Conservation (phyloP, 305 asterid genomes). For the Striga hermonthica region DNA sequence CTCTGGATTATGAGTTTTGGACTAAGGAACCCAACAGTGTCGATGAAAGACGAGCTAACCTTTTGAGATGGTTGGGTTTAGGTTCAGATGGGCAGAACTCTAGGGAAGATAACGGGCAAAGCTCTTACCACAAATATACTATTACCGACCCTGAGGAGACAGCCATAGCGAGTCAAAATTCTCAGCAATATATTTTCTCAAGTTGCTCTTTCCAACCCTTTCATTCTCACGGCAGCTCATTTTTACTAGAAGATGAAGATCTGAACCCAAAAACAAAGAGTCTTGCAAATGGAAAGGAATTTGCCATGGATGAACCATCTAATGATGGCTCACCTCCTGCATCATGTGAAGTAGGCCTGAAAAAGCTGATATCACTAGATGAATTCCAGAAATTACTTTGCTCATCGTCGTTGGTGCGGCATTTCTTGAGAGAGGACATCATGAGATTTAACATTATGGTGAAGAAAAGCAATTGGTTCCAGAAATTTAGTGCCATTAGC, state of each 20-base stretch:
- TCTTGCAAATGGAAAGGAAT: constrained; percentile 51
- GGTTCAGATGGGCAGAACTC: constrained; percentile 37
- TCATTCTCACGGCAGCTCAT: constrained; percentile 31
- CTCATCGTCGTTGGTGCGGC: constrained; percentile 52
- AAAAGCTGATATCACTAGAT: constrained; percentile 47
- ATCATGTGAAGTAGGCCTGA: constrained; percentile 53
- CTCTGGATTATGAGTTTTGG: constrained; percentile 68
- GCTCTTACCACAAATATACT: constrained; percentile 25
- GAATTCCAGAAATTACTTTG: constrained; percentile 60
- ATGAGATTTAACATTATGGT: constrained; percentile 34
- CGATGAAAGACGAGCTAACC: constrained; percentile 54
- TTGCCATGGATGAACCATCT: constrained; percentile 38
- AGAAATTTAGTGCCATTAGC: constrained; percentile 39
- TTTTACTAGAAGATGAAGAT: constrained; percentile 34
- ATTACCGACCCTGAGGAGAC: constrained; percentile 40
- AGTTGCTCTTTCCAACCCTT: constrained; percentile 40
- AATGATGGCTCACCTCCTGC: constrained; percentile 42
- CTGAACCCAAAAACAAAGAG: constrained; percentile 36
- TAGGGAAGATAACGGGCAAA: constrained; percentile 35
- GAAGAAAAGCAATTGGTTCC: constrained; percentile 59
- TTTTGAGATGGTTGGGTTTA: constrained; percentile 63
- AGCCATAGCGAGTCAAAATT: constrained; percentile 43
- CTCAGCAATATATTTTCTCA: constrained; percentile 38
- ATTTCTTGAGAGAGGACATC: constrained; percentile 45
- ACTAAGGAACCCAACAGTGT: constrained; percentile 56